Conservation (phyloP, 2,329 filamentous ascomycete genomes). For the Botrytis deweyae region DNA sequence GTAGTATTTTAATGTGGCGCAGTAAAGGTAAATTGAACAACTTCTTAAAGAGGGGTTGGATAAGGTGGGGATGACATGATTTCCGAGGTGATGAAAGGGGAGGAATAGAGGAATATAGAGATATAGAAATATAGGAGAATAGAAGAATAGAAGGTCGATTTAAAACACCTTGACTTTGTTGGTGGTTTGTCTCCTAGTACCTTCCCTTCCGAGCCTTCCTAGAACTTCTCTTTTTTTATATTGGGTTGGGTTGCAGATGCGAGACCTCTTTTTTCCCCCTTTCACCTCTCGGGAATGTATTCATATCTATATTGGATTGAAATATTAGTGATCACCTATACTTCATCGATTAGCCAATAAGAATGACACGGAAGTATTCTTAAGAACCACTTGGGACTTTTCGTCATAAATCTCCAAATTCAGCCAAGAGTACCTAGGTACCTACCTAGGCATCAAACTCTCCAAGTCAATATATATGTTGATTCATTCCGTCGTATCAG, state of each 20-base stretch:
- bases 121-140: neutral
- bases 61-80: constrained; percentile 2
- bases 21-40: constrained; percentile 5
- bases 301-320: neutral
- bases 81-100: neutral
- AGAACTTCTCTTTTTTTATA: neutral
- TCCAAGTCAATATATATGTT: neutral
- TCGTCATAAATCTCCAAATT: neutral
- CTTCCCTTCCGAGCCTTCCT: neutral
- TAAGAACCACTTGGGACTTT: neutral
- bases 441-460: neutral
- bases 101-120: neutral
- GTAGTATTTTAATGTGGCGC: constrained; percentile 18
- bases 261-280: neutral
- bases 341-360: neutral
- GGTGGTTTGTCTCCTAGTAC: neutral
- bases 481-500: constrained; percentile 9
- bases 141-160: neutral
- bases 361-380: neutral
- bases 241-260: neutral
- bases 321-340: neutral
- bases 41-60: constrained; percentile 12
- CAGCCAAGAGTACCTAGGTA: neutral
- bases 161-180: neutral
- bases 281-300: neutral